A percentile compares a stretch with the other conserved stretches of the same genome.
Conservation (phyloP, 306 rosid genomes). For the Spatholobus suberectus region DNA sequence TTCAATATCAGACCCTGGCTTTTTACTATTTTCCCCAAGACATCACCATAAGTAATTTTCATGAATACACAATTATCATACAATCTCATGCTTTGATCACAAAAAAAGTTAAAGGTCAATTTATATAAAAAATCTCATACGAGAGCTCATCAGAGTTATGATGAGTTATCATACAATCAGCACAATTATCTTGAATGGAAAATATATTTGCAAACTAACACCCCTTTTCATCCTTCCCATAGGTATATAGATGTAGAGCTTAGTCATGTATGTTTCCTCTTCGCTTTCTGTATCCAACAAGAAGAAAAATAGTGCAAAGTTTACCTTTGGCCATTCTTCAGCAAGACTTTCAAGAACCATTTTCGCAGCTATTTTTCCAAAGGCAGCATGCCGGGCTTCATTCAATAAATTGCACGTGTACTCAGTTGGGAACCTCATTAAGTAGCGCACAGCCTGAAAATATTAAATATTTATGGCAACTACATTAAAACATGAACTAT, state of each 20-base stretch:
- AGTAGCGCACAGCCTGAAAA: conserved; percentile 84
- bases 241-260: neutral
- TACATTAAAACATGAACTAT: neutral
- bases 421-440: conserved; percentile 82
- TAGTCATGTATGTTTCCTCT: neutral
- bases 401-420: conserved; percentile 77
- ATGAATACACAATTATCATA: neutral
- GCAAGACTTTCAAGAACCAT: conserved; percentile 60
- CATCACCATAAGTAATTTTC: conserved; percentile 5
- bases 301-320: conserved; percentile 33
- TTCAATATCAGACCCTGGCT: conserved; percentile 57
- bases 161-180: neutral
- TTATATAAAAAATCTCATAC: too few relatives aligned
- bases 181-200: neutral
- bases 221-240: neutral
- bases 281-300: neutral
- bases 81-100: neutral
- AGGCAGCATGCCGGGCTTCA: conserved; percentile 77
- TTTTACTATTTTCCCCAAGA: conserved; percentile 46
- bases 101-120: neutral
- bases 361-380: conserved; percentile 78
- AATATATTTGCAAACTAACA: neutral
- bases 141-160: too few relatives aligned
- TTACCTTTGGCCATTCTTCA: conserved; percentile 71
- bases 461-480: neutral